These are phyloP conservation scores for Schoenoplectus tabernaemontani DNA, from an alignment of 202 grass and related monocot genomes.

Conservation along the genomic window DNA sequence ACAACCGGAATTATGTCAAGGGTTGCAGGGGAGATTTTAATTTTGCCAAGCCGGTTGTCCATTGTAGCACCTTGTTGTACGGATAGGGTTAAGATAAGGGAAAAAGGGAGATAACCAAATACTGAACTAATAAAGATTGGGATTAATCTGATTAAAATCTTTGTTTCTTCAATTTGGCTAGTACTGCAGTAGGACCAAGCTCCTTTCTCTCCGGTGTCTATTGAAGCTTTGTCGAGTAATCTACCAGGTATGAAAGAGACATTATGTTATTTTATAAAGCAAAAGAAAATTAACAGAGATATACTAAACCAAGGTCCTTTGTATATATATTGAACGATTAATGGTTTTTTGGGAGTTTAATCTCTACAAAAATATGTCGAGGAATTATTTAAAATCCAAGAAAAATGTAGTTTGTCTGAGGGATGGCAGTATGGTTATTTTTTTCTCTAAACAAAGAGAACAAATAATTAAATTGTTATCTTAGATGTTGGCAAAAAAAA, in stretches of 20 bases:
- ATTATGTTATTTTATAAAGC: too few relatives aligned
- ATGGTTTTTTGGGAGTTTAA: too few relatives aligned
- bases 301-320: too few relatives aligned
- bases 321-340: too few relatives aligned
- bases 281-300: too few relatives aligned
- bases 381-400: too few relatives aligned
- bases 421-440: too few relatives aligned
- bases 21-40: slow-evolving; percentile 54
- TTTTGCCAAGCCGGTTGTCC: slow-evolving; percentile 66
- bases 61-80: slow-evolving; percentile 74
- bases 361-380: too few relatives aligned
- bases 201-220: slow-evolving; percentile 35
- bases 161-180: slow-evolving; percentile 74
- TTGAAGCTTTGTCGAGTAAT: slow-evolving; percentile 61
- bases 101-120: slow-evolving; percentile 42
- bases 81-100: slow-evolving; percentile 41
- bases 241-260: background rate
- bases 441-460: too few relatives aligned
- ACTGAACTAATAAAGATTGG: slow-evolving; percentile 70
- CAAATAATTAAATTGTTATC: too few relatives aligned
- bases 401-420: too few relatives aligned
- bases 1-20: slow-evolving; percentile 51
- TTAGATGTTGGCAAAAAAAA: too few relatives aligned
- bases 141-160: slow-evolving; percentile 52
- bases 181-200: slow-evolving; percentile 45